These are phyloP conservation scores for Golubevia pallescens DNA, from an alignment of 1,284 basidiomycete genomes.

Conservation along the genomic window DNA sequence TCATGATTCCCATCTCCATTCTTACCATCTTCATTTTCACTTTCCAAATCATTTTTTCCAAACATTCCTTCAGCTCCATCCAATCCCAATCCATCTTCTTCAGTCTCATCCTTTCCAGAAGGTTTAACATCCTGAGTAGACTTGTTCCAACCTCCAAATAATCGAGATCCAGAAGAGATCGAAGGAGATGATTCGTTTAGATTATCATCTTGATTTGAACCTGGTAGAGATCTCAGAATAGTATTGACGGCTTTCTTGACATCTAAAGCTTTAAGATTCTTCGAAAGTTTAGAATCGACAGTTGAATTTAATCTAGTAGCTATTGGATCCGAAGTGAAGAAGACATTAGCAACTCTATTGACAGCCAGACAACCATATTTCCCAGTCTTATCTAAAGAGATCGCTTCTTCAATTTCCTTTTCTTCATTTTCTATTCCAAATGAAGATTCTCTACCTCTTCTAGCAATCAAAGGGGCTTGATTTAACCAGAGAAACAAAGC, in stretches of 20 bases:
- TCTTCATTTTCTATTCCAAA: conserved; percentile 14
- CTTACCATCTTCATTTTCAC: background rate
- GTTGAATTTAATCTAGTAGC: conserved; percentile 32
- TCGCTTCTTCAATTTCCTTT: conserved; percentile 19
- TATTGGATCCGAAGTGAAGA: conserved; percentile 41
- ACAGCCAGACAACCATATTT: conserved; percentile 41
- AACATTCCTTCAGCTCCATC: conserved; percentile 21
- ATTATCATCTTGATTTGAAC: conserved; percentile 21
- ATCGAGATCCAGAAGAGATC: conserved; percentile 22
- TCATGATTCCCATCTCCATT: background rate
- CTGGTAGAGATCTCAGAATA: conserved; percentile 18
- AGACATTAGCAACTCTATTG: conserved; percentile 46
- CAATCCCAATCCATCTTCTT: conserved; percentile 22
- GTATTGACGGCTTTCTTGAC: conserved; percentile 25
- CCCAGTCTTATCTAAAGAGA: conserved; percentile 30
- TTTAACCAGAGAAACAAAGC: conserved; percentile 51
- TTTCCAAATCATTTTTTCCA: conserved; percentile 15
- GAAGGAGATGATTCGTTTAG: too few species aligned
- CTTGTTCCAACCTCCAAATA: conserved; percentile 18
- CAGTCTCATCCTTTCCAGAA: background rate
- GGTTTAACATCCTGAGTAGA: conserved; percentile 17
- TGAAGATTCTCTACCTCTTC: conserved; percentile 24
- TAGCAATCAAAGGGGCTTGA: conserved; percentile 41
- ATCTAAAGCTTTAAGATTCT: conserved; percentile 25
- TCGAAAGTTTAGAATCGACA: conserved; percentile 32